Evolutionary conservation across 257 asterid species (phyloP).

Genomic region (Orobanche coerulescens): DNA sequence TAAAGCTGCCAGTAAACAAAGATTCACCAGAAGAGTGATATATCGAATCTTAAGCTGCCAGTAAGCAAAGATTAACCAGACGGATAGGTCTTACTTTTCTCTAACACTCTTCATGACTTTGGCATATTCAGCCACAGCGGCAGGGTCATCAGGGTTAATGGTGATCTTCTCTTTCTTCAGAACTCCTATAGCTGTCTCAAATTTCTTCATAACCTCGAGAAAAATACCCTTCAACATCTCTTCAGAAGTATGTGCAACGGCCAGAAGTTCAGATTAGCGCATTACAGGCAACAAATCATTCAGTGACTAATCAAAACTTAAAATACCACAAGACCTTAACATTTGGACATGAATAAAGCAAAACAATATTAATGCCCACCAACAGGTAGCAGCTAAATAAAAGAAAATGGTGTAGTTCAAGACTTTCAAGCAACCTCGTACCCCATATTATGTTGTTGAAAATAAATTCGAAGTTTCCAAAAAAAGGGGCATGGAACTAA

Average conservation of each 20-base stretch:
- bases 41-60: neutral
- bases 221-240: conserved; percentile 93
- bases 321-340: conserved; percentile 14
- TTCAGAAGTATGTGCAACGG: conserved; percentile 36
- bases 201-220: conserved; percentile 82
- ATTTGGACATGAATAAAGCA: neutral
- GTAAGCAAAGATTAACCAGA: neutral
- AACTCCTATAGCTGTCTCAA: conserved; percentile 76
- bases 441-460: neutral
- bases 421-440: neutral
- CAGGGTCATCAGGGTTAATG: conserved; percentile 80
- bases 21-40: neutral
- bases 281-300: neutral
- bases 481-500: no score
- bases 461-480: neutral
- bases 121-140: conserved; percentile 86
- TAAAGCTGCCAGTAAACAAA: neutral
- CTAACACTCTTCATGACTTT: conserved; percentile 72
- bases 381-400: conserved; percentile 14
- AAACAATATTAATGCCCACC: neutral
- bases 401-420: conserved; percentile 1
- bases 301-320: neutral
- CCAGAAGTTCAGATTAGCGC: conserved; percentile 24
- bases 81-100: conserved; percentile 58
- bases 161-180: conserved; percentile 83